Evolutionary conservation across 108 stramenopile species (phyloP).

Genomic region (Bacterosira constricta): DNA sequence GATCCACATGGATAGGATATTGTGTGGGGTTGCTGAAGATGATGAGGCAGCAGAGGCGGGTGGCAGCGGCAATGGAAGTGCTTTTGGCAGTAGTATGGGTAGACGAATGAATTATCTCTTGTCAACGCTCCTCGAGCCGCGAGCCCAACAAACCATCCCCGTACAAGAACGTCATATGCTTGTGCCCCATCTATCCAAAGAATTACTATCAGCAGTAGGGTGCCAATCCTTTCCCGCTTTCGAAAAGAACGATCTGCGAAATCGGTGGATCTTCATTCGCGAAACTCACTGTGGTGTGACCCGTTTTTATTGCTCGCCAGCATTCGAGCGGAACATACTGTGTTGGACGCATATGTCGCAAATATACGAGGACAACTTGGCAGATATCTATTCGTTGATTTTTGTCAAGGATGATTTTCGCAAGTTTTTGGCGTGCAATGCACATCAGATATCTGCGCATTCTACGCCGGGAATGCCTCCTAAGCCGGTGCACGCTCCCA

Average conservation of each 20-base stretch:
- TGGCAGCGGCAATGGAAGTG: background rate
- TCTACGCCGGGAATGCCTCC: slow-evolving; percentile 1
- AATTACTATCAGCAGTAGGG: slow-evolving; percentile 16
- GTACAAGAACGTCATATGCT: slow-evolving; percentile 8
- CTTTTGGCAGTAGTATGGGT: background rate
- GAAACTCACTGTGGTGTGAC: slow-evolving; percentile 31
- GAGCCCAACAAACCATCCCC: slow-evolving; percentile 12
- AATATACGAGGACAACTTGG: slow-evolving; percentile 28
- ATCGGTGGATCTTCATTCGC: slow-evolving; percentile 51
- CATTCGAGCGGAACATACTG: slow-evolving; percentile 45
- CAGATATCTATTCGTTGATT: slow-evolving; percentile 30
- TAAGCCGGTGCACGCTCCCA: slow-evolving; percentile 18
- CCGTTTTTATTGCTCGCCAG: slow-evolving; percentile 44
- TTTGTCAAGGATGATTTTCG: slow-evolving; percentile 12
- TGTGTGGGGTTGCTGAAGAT: slow-evolving; percentile 13
- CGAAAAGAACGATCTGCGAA: slow-evolving; percentile 8
- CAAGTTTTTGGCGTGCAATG: slow-evolving; percentile 11
- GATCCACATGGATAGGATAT: slow-evolving; percentile 48
- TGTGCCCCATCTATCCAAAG: slow-evolving; percentile 16
- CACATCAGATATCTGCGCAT: slow-evolving; percentile 23
- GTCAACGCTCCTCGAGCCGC: slow-evolving; percentile 23
- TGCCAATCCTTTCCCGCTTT: slow-evolving; percentile 13
- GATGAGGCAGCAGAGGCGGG: background rate
- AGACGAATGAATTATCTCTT: slow-evolving; percentile 29
- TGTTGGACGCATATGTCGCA: slow-evolving; percentile 24